A percentile compares a stretch with the other conserved stretches of the same genome.
These are phyloP conservation scores for Berkeleyomyces rouxiae DNA, from an alignment of 2,329 filamentous ascomycete species.

Conservation along the genomic window DNA sequence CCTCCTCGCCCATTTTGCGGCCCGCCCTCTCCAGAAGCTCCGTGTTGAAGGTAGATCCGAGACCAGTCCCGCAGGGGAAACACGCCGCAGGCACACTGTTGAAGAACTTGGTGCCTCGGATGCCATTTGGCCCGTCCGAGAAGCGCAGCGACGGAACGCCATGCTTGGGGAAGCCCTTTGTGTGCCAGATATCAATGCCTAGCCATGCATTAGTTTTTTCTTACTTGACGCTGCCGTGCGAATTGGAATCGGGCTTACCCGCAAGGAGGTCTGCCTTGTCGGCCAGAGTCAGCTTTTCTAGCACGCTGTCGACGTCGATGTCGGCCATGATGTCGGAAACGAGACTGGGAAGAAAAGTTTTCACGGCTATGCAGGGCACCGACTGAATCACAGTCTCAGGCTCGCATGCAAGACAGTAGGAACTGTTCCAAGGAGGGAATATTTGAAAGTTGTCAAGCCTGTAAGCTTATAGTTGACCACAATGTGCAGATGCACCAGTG, in stretches of 20 bases:
- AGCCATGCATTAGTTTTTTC: conserved; percentile 25
- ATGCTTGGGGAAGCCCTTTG: conserved; percentile 35
- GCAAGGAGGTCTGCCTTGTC: conserved; percentile 72
- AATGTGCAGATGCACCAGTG: not conserved
- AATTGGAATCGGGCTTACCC: conserved; percentile 31
- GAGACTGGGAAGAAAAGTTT: not conserved
- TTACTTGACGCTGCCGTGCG: not conserved
- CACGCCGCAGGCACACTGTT: conserved; percentile 48
- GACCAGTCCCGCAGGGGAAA: conserved; percentile 68
- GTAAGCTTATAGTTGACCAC: not conserved
- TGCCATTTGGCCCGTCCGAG: conserved; percentile 64
- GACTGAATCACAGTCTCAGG: not conserved
- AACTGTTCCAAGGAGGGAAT: not conserved
- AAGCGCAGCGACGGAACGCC: conserved; percentile 59
- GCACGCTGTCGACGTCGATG: conserved; percentile 40
- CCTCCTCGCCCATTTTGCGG: conserved; percentile 51
- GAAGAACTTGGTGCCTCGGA: conserved; percentile 44
- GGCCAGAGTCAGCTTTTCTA: conserved; percentile 50
- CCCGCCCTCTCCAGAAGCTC: conserved; percentile 57
- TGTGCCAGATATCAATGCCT: conserved; percentile 45
- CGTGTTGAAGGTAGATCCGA: conserved; percentile 65
- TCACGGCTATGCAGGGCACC: not conserved
- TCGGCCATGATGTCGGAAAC: conserved; percentile 26
- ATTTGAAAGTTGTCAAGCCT: not conserved
- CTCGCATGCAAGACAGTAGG: not conserved